phyloP scores from a whole-genome alignment of 176 grass and related monocot species.

The Bromus sterilis region DNA sequence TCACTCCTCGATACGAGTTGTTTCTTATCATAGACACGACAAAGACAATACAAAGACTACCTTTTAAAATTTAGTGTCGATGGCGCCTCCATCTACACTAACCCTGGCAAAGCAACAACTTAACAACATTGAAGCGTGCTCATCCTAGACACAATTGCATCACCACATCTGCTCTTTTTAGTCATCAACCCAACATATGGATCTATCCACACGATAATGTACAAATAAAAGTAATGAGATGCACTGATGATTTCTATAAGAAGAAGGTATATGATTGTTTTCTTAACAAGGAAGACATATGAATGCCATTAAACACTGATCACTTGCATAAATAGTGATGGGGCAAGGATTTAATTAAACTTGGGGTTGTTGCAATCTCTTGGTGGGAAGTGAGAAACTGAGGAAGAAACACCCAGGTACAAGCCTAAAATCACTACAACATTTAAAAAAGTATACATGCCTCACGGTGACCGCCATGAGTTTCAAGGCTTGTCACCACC shows the following conservation, averaged over 20 bases:
- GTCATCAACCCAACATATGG: no score
- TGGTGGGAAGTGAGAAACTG: not conserved
- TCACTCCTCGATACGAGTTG: no score
- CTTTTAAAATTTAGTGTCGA: no score
- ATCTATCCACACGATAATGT: not conserved
- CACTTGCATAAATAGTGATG: not conserved
- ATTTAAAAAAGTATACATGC: not conserved
- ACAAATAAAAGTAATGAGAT: not conserved
- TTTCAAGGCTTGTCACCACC: not conserved
- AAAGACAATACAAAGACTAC: no score
- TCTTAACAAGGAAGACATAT: not conserved
- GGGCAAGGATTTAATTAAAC: not conserved
- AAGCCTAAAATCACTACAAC: not conserved
- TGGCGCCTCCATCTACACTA: no score
- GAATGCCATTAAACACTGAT: not conserved
- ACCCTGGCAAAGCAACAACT: no score
- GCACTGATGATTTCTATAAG: not conserved
- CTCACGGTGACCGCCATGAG: not conserved
- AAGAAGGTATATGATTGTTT: not conserved
- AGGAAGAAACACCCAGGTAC: not conserved
- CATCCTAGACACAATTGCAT: no score
- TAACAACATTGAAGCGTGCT: no score
- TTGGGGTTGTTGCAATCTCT: not conserved
- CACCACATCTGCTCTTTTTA: not conserved
- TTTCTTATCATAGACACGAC: no score